phyloP scores from a whole-genome alignment of 2,329 filamentous ascomycete species.

The Lecanoromycetidae sp. region DNA sequence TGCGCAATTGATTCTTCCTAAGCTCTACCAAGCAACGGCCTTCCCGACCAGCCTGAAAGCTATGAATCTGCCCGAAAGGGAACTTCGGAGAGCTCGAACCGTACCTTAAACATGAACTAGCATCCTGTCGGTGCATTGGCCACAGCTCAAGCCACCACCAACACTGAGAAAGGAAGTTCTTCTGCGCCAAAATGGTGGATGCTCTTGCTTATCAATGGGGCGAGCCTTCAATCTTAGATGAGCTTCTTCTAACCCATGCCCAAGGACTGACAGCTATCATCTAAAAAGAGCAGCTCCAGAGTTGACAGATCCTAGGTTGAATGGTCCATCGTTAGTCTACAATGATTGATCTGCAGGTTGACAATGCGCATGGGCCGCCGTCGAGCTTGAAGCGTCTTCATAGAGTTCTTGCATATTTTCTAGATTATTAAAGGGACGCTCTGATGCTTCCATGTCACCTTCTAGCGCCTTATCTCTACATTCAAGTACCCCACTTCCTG shows the following conservation, averaged over 20 bases:
- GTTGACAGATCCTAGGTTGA: no score
- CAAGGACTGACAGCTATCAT: no score
- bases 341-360: neutral
- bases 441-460: constrained; percentile 1
- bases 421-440: neutral
- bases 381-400: neutral
- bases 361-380: neutral
- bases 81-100: neutral
- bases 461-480: neutral
- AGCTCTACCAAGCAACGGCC: neutral
- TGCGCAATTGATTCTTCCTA: neutral
- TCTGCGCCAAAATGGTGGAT: neutral
- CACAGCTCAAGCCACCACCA: neutral
- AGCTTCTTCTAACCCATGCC: no score
- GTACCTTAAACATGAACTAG: neutral
- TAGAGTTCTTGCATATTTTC: neutral
- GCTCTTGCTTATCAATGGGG: neutral
- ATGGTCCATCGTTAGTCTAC: neutral
- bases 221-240: constrained; percentile 10
- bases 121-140: neutral
- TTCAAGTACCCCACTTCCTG: neutral
- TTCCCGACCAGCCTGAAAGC: no score
- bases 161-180: neutral
- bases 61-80: no score
- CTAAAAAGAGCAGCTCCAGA: no score